These are phyloP conservation scores for Mycena citricolor DNA, from an alignment of 1,284 basidiomycete species.

Conservation along the genomic window DNA sequence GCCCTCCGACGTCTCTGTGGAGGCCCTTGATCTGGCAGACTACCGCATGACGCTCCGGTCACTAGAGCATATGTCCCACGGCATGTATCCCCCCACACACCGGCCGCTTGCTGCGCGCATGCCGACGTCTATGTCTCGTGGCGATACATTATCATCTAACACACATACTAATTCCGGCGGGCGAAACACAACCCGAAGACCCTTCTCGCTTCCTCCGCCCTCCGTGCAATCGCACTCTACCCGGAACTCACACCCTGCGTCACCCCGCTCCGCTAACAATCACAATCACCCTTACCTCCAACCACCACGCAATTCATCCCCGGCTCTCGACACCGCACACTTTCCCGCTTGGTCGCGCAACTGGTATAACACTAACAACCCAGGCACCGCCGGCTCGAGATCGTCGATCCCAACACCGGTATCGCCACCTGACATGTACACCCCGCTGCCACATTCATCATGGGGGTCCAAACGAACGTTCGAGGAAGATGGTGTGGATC, in stretches of 20 bases:
- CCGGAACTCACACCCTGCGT: constrained; percentile 22
- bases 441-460: constrained; percentile 34
- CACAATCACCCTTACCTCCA: constrained; percentile 24
- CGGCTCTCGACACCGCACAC: constrained; percentile 56
- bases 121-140: constrained; percentile 50
- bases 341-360: constrained; percentile 61
- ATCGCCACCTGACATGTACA: constrained; percentile 33
- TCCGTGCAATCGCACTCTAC: constrained; percentile 27
- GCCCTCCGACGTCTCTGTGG: constrained; percentile 62
- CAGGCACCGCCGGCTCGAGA: no score
- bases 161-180: constrained; percentile 34
- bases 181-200: constrained; percentile 36
- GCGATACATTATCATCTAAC: constrained; percentile 43
- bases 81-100: constrained; percentile 36
- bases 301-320: constrained; percentile 26
- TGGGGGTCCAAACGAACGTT: constrained; percentile 31
- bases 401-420: constrained; percentile 23
- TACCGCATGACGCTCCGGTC: constrained; percentile 54
- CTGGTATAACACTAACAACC: constrained; percentile 64
- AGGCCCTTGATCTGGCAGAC: constrained; percentile 69
- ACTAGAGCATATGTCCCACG: no score
- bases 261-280: constrained; percentile 25
- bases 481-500: no score
- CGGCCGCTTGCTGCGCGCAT: constrained; percentile 41
- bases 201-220: constrained; percentile 49